Evolutionary conservation across 306 rosid genomes (phyloP).

Genomic region (Acmispon strigosus): DNA sequence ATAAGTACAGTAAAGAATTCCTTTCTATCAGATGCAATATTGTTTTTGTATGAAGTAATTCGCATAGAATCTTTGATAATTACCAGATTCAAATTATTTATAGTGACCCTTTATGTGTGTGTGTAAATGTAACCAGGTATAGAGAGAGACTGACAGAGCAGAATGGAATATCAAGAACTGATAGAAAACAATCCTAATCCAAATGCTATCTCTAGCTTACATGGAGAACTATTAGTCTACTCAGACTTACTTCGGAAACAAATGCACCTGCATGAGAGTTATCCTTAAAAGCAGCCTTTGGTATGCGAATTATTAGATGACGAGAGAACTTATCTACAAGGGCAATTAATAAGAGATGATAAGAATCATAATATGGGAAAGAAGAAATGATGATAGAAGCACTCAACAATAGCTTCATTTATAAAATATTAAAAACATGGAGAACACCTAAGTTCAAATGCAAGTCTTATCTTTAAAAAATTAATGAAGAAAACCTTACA

Average conservation of each 20-base stretch:
- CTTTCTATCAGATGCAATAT: slow-evolving; percentile 8
- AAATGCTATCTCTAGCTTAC: background rate
- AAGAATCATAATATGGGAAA: slow-evolving; percentile 16
- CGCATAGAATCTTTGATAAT: background rate
- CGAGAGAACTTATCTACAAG: slow-evolving; percentile 87
- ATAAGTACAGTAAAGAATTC: slow-evolving; percentile 15
- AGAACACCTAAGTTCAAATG: background rate
- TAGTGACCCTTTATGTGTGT: background rate
- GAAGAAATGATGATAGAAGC: background rate
- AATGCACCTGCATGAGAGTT: slow-evolving; percentile 89
- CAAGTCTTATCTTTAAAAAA: background rate
- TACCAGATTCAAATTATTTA: background rate
- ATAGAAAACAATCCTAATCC: background rate
- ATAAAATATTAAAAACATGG: background rate
- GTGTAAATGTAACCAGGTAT: background rate
- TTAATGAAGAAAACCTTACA: background rate
- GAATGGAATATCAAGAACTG: slow-evolving; percentile 1
- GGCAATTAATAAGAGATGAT: slow-evolving; percentile 7
- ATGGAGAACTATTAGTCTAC: slow-evolving; percentile 1
- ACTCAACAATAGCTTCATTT: background rate
- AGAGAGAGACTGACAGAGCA: background rate
- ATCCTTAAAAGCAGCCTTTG: slow-evolving; percentile 80
- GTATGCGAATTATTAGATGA: slow-evolving; percentile 70
- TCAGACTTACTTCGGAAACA: slow-evolving; percentile 78
- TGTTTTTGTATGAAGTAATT: background rate